Percentiles rank a stretch among this genome's conserved stretches.
Evolutionary conservation across 345 rosid genomes (phyloP).

Genomic region (Heritiera littoralis): DNA sequence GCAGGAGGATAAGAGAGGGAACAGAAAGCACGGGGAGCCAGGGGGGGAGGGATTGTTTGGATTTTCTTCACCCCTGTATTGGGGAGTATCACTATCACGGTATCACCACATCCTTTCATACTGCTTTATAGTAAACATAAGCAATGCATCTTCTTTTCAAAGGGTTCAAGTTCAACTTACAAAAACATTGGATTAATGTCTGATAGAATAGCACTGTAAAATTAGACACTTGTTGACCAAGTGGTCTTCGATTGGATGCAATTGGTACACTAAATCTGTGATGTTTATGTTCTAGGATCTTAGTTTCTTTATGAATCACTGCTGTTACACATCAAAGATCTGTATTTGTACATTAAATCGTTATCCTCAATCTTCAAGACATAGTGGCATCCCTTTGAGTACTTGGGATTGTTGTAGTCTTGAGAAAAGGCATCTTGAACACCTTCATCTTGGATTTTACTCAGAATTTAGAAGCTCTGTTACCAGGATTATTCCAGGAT

Average conservation of each 20-base stretch:
- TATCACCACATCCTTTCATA: neutral
- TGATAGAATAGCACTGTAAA: neutral
- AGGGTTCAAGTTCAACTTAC: neutral
- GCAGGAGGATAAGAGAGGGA: neutral
- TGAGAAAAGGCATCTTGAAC: neutral
- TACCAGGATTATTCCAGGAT: neutral
- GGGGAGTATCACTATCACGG: neutral
- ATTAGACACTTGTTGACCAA: too few species aligned
- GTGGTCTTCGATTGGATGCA: too few species aligned
- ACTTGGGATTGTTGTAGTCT: neutral
- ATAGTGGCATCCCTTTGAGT: neutral
- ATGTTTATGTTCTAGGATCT: neutral
- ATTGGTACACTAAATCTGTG: neutral
- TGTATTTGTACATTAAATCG: neutral
- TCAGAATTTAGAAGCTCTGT: too few species aligned
- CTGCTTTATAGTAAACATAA: neutral
- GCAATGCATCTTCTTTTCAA: too few species aligned
- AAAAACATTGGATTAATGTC: neutral
- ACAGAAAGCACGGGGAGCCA: neutral
- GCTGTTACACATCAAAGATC: neutral
- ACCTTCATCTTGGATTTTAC: neutral
- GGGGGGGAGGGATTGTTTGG: neutral
- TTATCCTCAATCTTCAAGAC: neutral
- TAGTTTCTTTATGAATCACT: neutral
- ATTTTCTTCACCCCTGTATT: neutral